Base-by-base conservation (phyloP, 805 yeast species). In the Torulaspora indica region DNA sequence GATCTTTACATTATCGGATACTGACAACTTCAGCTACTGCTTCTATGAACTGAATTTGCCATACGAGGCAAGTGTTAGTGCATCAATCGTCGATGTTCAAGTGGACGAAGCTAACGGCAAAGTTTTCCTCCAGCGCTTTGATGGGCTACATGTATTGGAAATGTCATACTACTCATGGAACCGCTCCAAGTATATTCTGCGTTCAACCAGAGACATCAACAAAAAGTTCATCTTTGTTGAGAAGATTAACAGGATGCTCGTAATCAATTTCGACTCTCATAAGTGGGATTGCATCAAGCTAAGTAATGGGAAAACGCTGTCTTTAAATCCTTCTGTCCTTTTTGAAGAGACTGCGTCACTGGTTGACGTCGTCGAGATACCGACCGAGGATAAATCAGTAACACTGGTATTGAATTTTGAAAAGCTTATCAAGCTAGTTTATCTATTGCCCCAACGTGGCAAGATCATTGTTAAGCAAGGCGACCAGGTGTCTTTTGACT, bases 221-320 rank as follows among this genome's bases (percentile, higher is more conserved):
- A 61, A 62, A 35, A 49, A 39, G 30, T 55, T 54, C 40, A 9
- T 54, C 3, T 56, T 43, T 38, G 25, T 60, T 14, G 34, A 43
- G 22, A 55, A 51, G 27, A 45, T 62, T 13, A 58, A 60, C 30
- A 44, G 67, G 30, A 51, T 62, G 57, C 46, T 61, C 4, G 50
- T 61, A 6, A 38, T 52, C 5, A 61, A 55, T 37, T 32, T 47
- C 10, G 50, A 53, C 17, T 46, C 50, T 10, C 42, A 45, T 4
- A 57, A 57, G 17, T 56, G 64, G 57, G 55, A 57, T 37, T 59
- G 60, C 39, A 37, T 58, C 15, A 61, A 59, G 39, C 37, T 60
- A 20, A 50, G 48, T 5, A 58, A 57, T 38, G 66, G 67, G 6
- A 60, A 55, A 43, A 35, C 48, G 0, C 38, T 58, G 32, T 18